Evolutionary conservation across 441 rosid species (phyloP), one percentile per base, ranked within the genome.

Genomic region (Capsella rubella): DNA sequence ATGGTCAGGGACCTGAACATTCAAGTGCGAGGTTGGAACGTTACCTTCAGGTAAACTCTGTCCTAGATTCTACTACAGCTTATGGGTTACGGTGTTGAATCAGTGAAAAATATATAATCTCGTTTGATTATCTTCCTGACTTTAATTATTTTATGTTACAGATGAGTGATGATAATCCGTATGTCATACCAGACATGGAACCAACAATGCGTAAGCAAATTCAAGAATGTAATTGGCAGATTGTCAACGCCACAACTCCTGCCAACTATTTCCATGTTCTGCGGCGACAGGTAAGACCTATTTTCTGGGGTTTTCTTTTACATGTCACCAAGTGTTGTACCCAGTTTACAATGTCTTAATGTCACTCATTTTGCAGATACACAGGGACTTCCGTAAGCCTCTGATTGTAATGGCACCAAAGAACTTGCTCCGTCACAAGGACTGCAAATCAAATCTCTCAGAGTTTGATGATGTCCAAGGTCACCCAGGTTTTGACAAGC

Each of bases 1-100:
- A 93, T 78, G 99, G 99, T 47, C 99, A 93, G 63, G 99, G 99
- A 35, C 99, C 99, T 77, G 99, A 95, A 80, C 98, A 95, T 85
- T 95, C 99, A 58, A 95, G 99, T 74, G 96, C 92, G 12, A 88
- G 97, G 28, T 78, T 95, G 80, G 99, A 95, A 77, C 92, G 99
- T 28, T 95, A 83, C 87, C 97, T 95, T 74, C 98, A 86, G 97
- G 99, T 95, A 84, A 64, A 54, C 37, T 14, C 15, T 11, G 8
- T 65, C 39, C 50, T 35, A 6, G 43, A 40, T 15, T 46, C 29
- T 50, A 39, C 25, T 67, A 11, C 18, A n/a, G n/a, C 61, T 31
- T 16, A 18, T 15, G 75, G 10, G 25, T 29, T 50, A 51, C 11
- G 12, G 0, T 31, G 21, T 32, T 43, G 11, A 14, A 40, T 61